Percentiles rank a stretch among this genome's conserved stretches.
These are phyloP conservation scores for Pharnaceum exiguum DNA, from an alignment of 148 eudicot genomes.

Conservation along the genomic window DNA sequence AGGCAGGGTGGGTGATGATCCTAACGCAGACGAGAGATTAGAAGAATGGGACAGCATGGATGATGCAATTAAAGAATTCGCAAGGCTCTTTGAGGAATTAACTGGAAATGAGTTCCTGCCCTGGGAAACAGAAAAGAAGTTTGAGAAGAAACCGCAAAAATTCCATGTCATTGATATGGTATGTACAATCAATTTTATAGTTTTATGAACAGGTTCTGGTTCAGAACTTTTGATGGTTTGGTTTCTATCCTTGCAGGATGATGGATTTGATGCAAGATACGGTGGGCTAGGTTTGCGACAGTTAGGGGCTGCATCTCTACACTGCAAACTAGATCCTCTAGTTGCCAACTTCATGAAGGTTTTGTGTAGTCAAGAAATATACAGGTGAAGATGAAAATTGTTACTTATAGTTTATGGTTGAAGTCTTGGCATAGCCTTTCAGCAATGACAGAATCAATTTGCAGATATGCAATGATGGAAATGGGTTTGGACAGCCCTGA, in stretches of 20 bases:
- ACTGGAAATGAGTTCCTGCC: slow-evolving; percentile 74
- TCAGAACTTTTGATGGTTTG: not conserved
- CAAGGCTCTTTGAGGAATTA: slow-evolving; percentile 57
- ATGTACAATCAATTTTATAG: not conserved
- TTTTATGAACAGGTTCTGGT: not conserved
- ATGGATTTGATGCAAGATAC: slow-evolving; percentile 70
- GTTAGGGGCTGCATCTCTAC: slow-evolving; percentile 53
- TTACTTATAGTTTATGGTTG: not conserved
- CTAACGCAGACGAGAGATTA: slow-evolving; percentile 54
- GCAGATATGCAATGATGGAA: slow-evolving; percentile 81
- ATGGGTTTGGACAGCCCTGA: slow-evolving; percentile 71
- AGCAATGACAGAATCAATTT: not conserved
- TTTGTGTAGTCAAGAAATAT: slow-evolving; percentile 69
- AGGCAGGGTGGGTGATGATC: slow-evolving; percentile 60
- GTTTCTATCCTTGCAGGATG: slow-evolving; percentile 35
- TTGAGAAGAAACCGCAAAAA: slow-evolving; percentile 55
- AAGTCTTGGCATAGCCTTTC: not conserved
- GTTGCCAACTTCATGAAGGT: slow-evolving; percentile 74
- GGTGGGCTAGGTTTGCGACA: slow-evolving; percentile 71
- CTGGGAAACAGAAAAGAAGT: slow-evolving; percentile 84
- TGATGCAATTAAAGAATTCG: slow-evolving; percentile 57
- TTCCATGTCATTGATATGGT: slow-evolving; percentile 80
- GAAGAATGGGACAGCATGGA: slow-evolving; percentile 56
- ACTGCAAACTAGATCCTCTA: slow-evolving; percentile 57
- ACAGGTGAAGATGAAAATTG: slow-evolving; percentile 36